phyloP scores from a whole-genome alignment of 768 basidiomycete genomes.

The Mycena latifolia region DNA sequence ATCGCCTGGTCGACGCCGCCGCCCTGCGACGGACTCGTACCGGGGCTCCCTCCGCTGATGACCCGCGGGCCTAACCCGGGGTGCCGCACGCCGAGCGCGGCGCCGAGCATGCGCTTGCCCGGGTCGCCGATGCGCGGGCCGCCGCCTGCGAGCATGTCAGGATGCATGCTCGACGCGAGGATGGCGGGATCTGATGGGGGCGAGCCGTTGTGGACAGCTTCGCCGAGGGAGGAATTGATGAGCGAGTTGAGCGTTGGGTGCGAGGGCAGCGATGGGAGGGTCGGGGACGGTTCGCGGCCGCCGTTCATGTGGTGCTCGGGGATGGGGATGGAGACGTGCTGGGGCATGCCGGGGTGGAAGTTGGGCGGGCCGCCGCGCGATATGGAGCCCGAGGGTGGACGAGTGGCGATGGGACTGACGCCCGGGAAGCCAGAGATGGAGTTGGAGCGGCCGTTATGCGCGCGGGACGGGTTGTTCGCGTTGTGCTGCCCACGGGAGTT shows the following conservation, averaged over 20 bases:
- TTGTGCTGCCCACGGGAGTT: conserved; percentile 79
- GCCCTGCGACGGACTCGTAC: conserved; percentile 54
- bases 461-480: conserved; percentile 73
- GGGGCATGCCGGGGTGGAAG: conserved; percentile 50
- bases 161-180: conserved; percentile 66
- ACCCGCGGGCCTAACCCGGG: conserved; percentile 77
- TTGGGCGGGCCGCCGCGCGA: conserved; percentile 49
- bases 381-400: conserved; percentile 46
- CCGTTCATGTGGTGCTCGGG: conserved; percentile 64
- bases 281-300: conserved; percentile 81
- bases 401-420: conserved; percentile 52
- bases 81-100: conserved; percentile 86
- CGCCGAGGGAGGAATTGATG: conserved; percentile 79
- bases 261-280: conserved; percentile 82
- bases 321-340: conserved; percentile 53
- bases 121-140: conserved; percentile 91
- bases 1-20: conserved; percentile 68
- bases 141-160: conserved; percentile 51
- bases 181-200: conserved; percentile 77
- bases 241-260: conserved; percentile 90
- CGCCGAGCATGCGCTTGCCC: conserved; percentile 90
- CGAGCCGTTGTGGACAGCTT: conserved; percentile 57
- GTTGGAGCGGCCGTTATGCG: conserved; percentile 77
- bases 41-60: conserved; percentile 56
- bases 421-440: conserved; percentile 75